Evolutionary conservation across 192 early-diverging fungal genomes (phyloP).

Genomic region (Thamnidium elegans): DNA sequence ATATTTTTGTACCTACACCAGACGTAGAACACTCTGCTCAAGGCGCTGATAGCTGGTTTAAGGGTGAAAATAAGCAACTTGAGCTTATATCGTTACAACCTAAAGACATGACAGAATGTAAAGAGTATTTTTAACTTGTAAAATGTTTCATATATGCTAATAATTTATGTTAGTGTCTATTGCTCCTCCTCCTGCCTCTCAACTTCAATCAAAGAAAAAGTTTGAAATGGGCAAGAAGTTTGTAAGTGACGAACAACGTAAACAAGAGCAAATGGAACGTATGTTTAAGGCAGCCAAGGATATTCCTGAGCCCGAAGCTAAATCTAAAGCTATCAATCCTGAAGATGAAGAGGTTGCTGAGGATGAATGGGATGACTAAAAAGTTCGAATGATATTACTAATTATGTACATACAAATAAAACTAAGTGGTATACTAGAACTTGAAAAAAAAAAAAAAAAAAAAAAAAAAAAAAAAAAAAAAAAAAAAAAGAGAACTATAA

Average conservation of each 20-base stretch:
- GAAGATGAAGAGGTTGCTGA: slow-evolving; percentile 35
- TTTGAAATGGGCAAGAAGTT: slow-evolving; percentile 34
- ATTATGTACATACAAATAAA: no score
- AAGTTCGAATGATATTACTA: no score
- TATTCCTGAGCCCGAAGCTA: slow-evolving; percentile 18
- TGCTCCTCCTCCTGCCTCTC: slow-evolving; percentile 25
- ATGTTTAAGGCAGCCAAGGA: slow-evolving; percentile 39
- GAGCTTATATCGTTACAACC: slow-evolving; percentile 28
- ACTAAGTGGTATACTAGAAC: no score
- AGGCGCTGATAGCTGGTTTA: slow-evolving; percentile 58
- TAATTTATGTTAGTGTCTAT: slow-evolving; percentile 19
- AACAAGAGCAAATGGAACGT: slow-evolving; percentile 31
- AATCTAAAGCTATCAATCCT: not conserved
- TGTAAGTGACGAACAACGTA: slow-evolving; percentile 29
- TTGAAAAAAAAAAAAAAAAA: no score
- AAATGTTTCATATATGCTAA: not conserved
- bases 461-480: no score
- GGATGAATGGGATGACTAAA: slow-evolving; percentile 33
- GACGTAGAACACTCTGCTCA: slow-evolving; percentile 53
- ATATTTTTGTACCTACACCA: slow-evolving; percentile 68
- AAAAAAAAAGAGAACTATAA: no score
- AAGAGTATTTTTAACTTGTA: slow-evolving; percentile 1
- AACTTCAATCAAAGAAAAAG: slow-evolving; percentile 26
- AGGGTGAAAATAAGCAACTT: slow-evolving; percentile 23
- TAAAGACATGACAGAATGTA: slow-evolving; percentile 30